A percentile compares a stretch with the other conserved stretches of the same genome.
These are phyloP conservation scores for Wickerhamiella musiphila DNA, from an alignment of 805 yeast species.

Conservation along the genomic window DNA sequence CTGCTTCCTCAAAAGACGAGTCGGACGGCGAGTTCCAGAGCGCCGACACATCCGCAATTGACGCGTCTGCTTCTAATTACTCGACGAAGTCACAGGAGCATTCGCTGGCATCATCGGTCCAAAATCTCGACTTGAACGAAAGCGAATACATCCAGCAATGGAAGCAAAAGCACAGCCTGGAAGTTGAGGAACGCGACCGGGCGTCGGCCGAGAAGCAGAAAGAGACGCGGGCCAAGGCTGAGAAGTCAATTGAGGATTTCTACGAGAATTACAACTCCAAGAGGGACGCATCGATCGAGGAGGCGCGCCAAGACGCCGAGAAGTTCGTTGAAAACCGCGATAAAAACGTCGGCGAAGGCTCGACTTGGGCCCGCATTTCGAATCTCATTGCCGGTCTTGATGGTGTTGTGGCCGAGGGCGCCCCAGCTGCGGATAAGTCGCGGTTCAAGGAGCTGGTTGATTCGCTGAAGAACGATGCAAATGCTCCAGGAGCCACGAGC, in stretches of 20 bases:
- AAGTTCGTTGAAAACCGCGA: conserved; percentile 62
- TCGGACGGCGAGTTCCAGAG: conserved; percentile 14
- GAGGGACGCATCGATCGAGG: conserved; percentile 49
- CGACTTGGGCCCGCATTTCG: conserved; percentile 44
- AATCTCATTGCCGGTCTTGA: conserved; percentile 32
- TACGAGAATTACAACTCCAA: conserved; percentile 80
- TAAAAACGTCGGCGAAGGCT: conserved; percentile 25
- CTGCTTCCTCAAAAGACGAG: conserved; percentile 9
- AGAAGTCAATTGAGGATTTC: conserved; percentile 73
- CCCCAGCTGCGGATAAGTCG: conserved; percentile 42
- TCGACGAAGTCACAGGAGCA: conserved; percentile 5
- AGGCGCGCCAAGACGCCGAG: conserved; percentile 49
- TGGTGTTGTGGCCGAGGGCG: conserved; percentile 25
- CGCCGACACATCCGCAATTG: conserved; percentile 9
- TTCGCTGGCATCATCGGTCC: conserved; percentile 15
- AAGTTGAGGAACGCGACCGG: conserved; percentile 64
- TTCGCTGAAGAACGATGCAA: conserved; percentile 48
- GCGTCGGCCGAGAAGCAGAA: conserved; percentile 44
- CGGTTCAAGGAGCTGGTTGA: conserved; percentile 49
- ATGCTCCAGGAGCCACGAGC: conserved; percentile 70
- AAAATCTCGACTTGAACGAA: conserved; percentile 24
- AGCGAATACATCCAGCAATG: conserved; percentile 54
- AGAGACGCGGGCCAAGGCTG: conserved; percentile 59
- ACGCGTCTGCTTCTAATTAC: conserved; percentile 1
- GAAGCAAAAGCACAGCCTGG: conserved; percentile 66